Percentiles rank a stretch among this genome's conserved stretches.
Conservation (phyloP, 2,329 filamentous ascomycete genomes). For the Calonectria pauciramosa region DNA sequence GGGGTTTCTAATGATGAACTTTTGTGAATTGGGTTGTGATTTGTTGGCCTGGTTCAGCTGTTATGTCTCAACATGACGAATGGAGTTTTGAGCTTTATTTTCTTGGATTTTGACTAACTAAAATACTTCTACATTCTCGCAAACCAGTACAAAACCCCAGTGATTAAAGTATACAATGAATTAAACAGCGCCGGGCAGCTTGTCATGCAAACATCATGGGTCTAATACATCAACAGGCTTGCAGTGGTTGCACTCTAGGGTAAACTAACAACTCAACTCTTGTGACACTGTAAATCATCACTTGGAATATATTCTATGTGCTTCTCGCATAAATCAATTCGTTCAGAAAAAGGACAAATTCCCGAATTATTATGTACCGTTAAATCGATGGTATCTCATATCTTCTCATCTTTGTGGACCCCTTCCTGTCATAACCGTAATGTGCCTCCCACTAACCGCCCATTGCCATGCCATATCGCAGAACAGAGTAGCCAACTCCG, state of each 20-base stretch:
- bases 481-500: constrained; percentile 42
- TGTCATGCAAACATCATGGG: not conserved
- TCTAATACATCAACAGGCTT: not conserved
- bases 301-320: not conserved
- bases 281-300: too few species aligned
- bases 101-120: not conserved
- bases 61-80: not conserved
- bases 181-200: not conserved
- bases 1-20: too few species aligned
- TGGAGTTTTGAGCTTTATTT: not conserved
- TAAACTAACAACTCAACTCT: not conserved
- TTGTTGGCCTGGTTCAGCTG: not conserved
- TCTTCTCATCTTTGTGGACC: constrained; percentile 34
- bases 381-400: constrained; percentile 41
- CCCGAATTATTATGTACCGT: constrained; percentile 29
- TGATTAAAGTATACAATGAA: not conserved
- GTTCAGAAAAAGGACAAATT: not conserved
- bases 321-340: not conserved
- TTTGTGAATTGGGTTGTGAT: not conserved
- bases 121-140: not conserved
- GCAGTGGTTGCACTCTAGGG: not conserved
- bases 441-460: constrained; percentile 30
- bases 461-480: constrained; percentile 40
- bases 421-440: constrained; percentile 42
- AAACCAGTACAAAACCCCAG: not conserved